Evolutionary conservation across 441 rosid species (phyloP).

Genomic region (Bruguiera hainesii): DNA sequence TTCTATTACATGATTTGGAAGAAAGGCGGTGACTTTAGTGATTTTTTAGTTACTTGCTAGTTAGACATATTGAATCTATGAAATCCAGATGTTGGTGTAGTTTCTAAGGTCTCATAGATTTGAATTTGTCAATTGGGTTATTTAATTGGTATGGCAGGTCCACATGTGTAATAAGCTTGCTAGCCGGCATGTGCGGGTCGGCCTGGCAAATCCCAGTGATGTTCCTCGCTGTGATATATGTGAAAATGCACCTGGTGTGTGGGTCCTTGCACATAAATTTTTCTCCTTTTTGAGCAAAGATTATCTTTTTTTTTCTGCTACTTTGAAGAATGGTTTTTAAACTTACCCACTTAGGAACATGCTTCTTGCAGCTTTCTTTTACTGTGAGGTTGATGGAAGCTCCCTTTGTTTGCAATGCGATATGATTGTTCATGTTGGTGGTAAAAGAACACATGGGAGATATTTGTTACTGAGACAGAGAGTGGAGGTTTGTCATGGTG

Average conservation of each 20-base stretch:
- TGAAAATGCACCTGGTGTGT: constrained; percentile 70
- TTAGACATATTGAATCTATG: neutral
- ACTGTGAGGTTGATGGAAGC: constrained; percentile 77
- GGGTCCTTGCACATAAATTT: neutral
- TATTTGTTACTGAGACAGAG: constrained; percentile 67
- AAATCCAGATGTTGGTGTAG: neutral
- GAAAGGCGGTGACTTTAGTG: neutral
- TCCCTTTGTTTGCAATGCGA: constrained; percentile 85
- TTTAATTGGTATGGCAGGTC: constrained; percentile 51
- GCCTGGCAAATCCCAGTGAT: constrained; percentile 63
- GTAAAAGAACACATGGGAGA: constrained; percentile 66
- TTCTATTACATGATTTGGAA: neutral
- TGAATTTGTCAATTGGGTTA: neutral
- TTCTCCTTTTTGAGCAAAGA: neutral
- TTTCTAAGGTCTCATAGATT: neutral
- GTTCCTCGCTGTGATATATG: constrained; percentile 76
- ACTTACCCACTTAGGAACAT: neutral
- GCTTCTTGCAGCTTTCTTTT: constrained; percentile 61
- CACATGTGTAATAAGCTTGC: constrained; percentile 84
- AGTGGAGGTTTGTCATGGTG: constrained; percentile 47
- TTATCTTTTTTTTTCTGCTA: neutral
- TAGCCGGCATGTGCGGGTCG: constrained; percentile 71
- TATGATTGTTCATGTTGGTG: constrained; percentile 74
- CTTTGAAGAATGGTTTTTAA: neutral
- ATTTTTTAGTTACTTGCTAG: neutral